Conservation (phyloP, 805 yeast genomes). For the Hanseniaspora guilliermondii region DNA sequence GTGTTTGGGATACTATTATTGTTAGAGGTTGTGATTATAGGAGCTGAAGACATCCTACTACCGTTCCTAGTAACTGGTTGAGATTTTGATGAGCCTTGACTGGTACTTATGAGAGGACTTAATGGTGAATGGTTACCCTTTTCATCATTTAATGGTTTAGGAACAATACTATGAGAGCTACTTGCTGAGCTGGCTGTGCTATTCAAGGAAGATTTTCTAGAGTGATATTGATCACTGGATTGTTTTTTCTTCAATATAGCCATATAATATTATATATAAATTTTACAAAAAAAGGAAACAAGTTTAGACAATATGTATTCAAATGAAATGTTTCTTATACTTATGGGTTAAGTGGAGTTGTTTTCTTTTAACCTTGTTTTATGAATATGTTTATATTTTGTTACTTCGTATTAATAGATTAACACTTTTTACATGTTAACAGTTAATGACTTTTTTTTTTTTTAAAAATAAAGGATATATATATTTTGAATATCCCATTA, state of each 20-base stretch:
- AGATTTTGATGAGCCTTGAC: neutral
- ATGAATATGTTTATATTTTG: too few species aligned
- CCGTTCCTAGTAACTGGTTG: slow-evolving; percentile 5
- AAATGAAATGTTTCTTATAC: too few species aligned
- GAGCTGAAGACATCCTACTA: slow-evolving; percentile 14
- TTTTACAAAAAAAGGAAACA: neutral
- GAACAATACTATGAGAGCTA: neutral
- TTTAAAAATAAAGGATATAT: too few species aligned
- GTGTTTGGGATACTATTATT: neutral
- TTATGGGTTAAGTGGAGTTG: too few species aligned
- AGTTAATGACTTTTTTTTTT: too few species aligned
- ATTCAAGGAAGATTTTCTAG: slow-evolving; percentile 8
- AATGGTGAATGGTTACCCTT: neutral
- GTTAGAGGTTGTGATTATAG: neutral
- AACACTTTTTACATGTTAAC: too few species aligned
- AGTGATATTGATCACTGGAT: neutral
- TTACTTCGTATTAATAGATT: too few species aligned
- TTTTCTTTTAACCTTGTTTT: too few species aligned
- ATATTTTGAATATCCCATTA: too few species aligned
- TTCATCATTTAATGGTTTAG: neutral
- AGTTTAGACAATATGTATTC: neutral
- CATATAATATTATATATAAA: neutral
- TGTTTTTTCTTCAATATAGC: slow-evolving; percentile 13
- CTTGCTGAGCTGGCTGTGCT: neutral
- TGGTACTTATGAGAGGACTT: neutral